Evolutionary conservation across 257 asterid species (phyloP).

Genomic region (Forsythia viridissima): DNA sequence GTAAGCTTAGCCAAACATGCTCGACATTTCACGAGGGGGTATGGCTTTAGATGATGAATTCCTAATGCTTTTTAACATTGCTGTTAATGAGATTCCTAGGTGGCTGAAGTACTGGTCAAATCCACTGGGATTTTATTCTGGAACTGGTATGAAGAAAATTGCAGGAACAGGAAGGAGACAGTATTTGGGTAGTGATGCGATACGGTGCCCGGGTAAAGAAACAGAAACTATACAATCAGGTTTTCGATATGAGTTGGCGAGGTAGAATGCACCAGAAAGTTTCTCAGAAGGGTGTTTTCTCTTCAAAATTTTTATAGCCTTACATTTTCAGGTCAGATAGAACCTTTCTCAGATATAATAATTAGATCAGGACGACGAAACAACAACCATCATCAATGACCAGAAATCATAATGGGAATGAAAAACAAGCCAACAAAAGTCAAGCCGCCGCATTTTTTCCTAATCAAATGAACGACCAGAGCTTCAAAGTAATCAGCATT

Average conservation of each 20-base stretch:
- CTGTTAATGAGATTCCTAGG: too few relatives aligned
- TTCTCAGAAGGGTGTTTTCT: neutral
- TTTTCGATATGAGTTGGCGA: too few relatives aligned
- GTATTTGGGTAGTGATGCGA: neutral
- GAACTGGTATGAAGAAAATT: neutral
- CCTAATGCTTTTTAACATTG: too few relatives aligned
- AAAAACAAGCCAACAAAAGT: neutral
- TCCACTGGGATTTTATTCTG: neutral
- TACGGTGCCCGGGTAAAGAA: neutral
- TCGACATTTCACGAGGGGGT: neutral
- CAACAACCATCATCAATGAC: neutral
- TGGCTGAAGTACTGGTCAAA: too few relatives aligned
- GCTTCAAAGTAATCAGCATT: conserved; percentile 15
- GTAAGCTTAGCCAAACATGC: neutral
- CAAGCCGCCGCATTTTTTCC: neutral
- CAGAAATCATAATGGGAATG: neutral
- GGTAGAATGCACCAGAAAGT: neutral
- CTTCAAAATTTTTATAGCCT: neutral
- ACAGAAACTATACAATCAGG: neutral
- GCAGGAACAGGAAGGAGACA: neutral
- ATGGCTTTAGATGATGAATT: neutral
- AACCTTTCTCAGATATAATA: neutral
- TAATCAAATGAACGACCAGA: conserved; percentile 22
- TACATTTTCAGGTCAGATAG: neutral
- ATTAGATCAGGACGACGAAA: neutral